Base-by-base conservation (phyloP, 345 rosid genomes). In the Eucalyptus caleyi region DNA sequence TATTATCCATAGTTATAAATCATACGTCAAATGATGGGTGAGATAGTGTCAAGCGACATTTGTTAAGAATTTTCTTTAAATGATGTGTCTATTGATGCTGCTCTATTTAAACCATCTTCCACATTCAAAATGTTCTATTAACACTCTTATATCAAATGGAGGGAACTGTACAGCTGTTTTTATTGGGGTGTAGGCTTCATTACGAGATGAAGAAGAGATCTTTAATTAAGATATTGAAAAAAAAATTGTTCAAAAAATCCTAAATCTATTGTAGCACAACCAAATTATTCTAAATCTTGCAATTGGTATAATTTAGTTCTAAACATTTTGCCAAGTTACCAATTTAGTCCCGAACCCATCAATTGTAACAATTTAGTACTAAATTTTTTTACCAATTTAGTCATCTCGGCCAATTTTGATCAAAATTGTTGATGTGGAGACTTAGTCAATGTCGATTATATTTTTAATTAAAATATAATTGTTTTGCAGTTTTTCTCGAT, bases 371-470 rank as follows among this genome's bases (percentile, higher is more conserved):
- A 9, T 69, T 32, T 9, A 34, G 4, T 23, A 4, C 6, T 56
- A 24, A 56, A 9, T 9, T 3, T 21, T 54, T 54, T 54, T 5
- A 21, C 5, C 3, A 50, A 0, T 50, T 50, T 16, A 6, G 59
- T 8, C 6, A 2, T 56, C 11, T 56, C 2, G 6, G 13, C 3
- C 30, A 56, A 4, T 56, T 56, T 56, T 56, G 62, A 56, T 24
- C 0, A 2, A 1, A 53, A 53, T 53, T 53, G 11, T 53, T 53
- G 26, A 53, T 19, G 26, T 0, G 2, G 24, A 7, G 24, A 18
- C 56, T 51, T 51, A 51, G 56, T 18, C 23, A 3, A 53, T 8
- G 56, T 53, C 1, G 56, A 19, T 53, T 53, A 53, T 53, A 53
- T 53, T 53, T 53, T 53, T 19, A 18, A 53, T 53, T 53, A 53